Percentiles rank a stretch among this genome's conserved stretches.
Evolutionary conservation across 2,329 filamentous ascomycete species (phyloP).

Genomic region (Monilinia laxa): DNA sequence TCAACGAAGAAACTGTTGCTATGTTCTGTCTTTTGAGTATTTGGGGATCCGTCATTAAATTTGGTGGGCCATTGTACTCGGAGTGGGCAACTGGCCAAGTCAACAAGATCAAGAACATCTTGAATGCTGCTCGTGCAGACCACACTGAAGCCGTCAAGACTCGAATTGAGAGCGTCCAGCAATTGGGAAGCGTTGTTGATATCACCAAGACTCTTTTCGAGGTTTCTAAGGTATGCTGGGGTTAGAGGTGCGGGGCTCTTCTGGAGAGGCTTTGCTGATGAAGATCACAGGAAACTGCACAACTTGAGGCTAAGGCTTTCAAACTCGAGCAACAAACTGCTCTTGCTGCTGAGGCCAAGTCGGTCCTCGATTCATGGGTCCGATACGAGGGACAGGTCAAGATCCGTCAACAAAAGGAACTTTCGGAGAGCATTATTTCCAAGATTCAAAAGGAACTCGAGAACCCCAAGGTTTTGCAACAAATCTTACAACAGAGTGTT

Average conservation of each 20-base stretch:
- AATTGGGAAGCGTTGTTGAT: conserved; percentile 91
- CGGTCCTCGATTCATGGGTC: conserved; percentile 96
- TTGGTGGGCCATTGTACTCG: conserved; percentile 86
- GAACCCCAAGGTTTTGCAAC: conserved; percentile 94
- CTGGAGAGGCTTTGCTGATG: conserved; percentile 19
- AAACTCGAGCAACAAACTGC: conserved; percentile 97
- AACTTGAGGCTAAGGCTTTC: conserved; percentile 92
- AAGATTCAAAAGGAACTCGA: conserved; percentile 99
- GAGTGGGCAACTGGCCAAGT: conserved; percentile 89
- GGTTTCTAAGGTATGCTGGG: conserved; percentile 84
- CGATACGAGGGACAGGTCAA: conserved; percentile 98
- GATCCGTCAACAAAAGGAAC: conserved; percentile 96
- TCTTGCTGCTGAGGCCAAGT: conserved; percentile 88
- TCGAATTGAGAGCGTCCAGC: conserved; percentile 90
- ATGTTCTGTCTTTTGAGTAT: conserved; percentile 89
- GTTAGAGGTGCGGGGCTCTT: not conserved
- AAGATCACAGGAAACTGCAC: conserved; percentile 70
- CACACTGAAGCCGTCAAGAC: conserved; percentile 94
- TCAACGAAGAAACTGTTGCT: conserved; percentile 98
- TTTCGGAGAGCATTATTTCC: conserved; percentile 87
- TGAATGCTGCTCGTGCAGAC: conserved; percentile 90
- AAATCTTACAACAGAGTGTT: conserved; percentile 96
- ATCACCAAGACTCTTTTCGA: conserved; percentile 96
- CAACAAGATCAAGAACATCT: conserved; percentile 89
- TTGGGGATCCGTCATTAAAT: conserved; percentile 90